Evolutionary conservation across 225 moss, liverwort and hornwort species (phyloP), one percentile per base, ranked within the genome.

Genomic region (Sphagnum contortum): DNA sequence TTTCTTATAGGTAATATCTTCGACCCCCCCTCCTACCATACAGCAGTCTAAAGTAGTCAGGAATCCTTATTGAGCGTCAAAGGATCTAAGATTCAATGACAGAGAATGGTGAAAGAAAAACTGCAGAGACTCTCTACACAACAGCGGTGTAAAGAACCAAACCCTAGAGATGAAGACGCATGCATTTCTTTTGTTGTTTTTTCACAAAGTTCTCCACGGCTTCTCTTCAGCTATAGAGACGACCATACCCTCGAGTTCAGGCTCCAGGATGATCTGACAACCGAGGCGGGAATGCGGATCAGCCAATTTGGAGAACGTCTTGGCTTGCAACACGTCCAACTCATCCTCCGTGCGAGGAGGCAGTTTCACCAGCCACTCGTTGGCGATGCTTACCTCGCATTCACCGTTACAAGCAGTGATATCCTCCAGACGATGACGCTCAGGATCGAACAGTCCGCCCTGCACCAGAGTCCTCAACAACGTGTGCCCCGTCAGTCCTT

Each of bases 181-280:
- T 29, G 29, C 29, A 29, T 29, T 29, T 29, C 29, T 29, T 29
- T 29, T 1, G 29, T 29, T 29, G 29, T 29, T 29, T 29, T 29
- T 52, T 70, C 75, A 86, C 75, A 87, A 80, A 48, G 86, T 87
- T 87, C 75, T 98, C 98, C 98, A 98, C 49, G 98, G 98, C 76
- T 87, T 77, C 72, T 93, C 84, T 64, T 85, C 93, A 5, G 70
- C 90, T n/a, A 98, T 81, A 5, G 98, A 93, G 60, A 98, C 72
- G 56, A 88, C 87, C 98, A 98, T 98, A 65, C 98, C 98, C 5
- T 98, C 87, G 48, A 93, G 93, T 67, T 74, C 79, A 61, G 77
- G 80, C 67, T 91, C 76, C 63, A 98, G 74, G 67, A 98, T 66
- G 57, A 98, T 91, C 77, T 98, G 98, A 65, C 98, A 98, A 52